These are phyloP conservation scores for Periconia sp. DNA, from an alignment of 2,329 filamentous ascomycete species.

Conservation along the genomic window DNA sequence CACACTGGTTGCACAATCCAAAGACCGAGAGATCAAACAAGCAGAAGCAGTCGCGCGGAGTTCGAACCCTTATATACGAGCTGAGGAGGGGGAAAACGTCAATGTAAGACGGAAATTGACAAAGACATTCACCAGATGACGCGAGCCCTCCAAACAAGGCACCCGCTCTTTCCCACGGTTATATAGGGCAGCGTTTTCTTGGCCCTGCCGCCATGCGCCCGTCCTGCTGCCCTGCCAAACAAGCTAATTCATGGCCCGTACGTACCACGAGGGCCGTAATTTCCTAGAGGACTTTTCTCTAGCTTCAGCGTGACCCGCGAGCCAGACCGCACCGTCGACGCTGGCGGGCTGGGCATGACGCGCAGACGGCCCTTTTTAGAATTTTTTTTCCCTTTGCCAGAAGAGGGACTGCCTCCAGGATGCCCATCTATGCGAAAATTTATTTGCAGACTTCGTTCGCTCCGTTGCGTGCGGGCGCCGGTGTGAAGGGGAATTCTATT, in stretches of 20 bases:
- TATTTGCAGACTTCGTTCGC: conserved; percentile 25
- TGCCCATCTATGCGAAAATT: neutral
- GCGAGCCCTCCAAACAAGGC: conserved; percentile 11
- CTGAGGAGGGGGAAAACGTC: neutral
- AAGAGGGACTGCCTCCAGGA: neutral
- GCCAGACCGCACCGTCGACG: no score
- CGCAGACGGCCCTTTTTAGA: conserved; percentile 24
- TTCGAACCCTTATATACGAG: neutral
- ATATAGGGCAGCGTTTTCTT: no score
- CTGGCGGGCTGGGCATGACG: conserved; percentile 26
- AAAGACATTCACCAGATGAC: conserved; percentile 20
- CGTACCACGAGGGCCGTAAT: conserved; percentile 12
- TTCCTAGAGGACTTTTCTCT: conserved; percentile 17
- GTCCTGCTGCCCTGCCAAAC: no score
- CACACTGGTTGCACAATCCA: no score
- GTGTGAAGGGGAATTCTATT: no score
- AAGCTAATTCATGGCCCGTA: no score
- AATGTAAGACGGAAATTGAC: conserved; percentile 9
- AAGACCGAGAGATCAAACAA: neutral
- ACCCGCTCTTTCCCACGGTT: neutral
- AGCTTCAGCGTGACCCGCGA: conserved; percentile 32
- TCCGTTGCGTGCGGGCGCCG: no score
- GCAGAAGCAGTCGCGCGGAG: neutral
- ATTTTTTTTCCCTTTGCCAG: neutral
- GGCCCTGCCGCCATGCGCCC: no score